These are phyloP conservation scores for Leishmania major DNA, from an alignment of 208 protist genomes.

Conservation along the genomic window DNA sequence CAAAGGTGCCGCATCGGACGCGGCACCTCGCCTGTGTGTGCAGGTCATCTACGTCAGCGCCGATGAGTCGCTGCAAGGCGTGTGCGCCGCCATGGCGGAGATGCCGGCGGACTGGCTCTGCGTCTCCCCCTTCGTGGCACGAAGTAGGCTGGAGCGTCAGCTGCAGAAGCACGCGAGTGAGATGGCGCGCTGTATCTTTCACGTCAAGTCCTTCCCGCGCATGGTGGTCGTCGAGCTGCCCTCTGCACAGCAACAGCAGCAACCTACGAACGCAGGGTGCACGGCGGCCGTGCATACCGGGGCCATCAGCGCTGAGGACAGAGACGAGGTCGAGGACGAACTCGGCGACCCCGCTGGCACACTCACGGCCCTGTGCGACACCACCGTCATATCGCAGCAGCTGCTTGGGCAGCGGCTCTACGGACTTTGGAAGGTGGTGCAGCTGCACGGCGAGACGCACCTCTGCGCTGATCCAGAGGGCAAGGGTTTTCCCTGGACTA, in stretches of 20 bases:
- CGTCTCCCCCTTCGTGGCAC: constrained; percentile 24
- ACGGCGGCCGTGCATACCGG: not conserved
- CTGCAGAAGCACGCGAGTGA: constrained; percentile 20
- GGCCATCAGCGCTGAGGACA: not conserved
- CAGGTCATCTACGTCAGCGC: constrained; percentile 70
- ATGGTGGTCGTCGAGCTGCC: constrained; percentile 49
- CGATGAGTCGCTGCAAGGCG: constrained; percentile 42
- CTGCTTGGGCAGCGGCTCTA: constrained; percentile 5
- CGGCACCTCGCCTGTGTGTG: constrained; percentile 18
- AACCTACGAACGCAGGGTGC: not conserved
- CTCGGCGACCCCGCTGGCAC: constrained; percentile 15
- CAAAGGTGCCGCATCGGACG: not conserved
- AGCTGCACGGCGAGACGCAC: constrained; percentile 37
- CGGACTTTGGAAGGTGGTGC: constrained; percentile 39
- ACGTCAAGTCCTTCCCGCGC: constrained; percentile 63
- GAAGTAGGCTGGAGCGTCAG: constrained; percentile 12
- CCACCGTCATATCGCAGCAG: constrained; percentile 7
- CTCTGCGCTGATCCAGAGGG: constrained; percentile 39
- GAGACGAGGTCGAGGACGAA: constrained; percentile 8
- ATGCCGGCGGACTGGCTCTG: constrained; percentile 66
- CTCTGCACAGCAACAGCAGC: constrained; percentile 1
- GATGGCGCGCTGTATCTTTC: constrained; percentile 24
- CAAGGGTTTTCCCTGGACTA: constrained; percentile 42
- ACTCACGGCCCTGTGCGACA: not conserved
- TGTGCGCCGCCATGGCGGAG: constrained; percentile 27